Conservation (phyloP, 805 yeast species). For the Teunomyces tritomae region DNA sequence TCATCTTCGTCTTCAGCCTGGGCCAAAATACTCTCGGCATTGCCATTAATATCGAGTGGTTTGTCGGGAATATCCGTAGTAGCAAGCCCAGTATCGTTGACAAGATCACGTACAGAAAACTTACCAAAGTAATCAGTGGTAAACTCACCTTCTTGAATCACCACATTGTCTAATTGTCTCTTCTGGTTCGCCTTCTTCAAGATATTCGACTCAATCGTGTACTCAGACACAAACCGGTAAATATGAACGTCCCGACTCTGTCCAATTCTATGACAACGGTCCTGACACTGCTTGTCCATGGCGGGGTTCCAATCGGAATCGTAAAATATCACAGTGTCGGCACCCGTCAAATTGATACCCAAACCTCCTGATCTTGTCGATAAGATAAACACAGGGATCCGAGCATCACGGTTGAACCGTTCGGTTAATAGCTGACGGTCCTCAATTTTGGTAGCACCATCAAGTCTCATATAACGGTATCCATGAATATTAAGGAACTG, state of each 20-base stretch:
- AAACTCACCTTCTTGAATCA: constrained; percentile 96
- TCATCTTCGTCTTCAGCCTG: constrained; percentile 96
- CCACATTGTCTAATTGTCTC: constrained; percentile 88
- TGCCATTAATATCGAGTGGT: constrained; percentile 32
- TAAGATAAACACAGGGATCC: constrained; percentile 85
- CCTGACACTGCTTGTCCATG: constrained; percentile 99
- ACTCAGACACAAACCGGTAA: constrained; percentile 92
- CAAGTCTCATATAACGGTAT: constrained; percentile 88
- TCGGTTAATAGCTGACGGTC: constrained; percentile 95
- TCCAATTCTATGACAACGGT: constrained; percentile 98
- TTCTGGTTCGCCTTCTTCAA: constrained; percentile 92
- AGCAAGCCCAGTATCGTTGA: constrained; percentile 56
- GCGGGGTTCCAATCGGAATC: constrained; percentile 99
- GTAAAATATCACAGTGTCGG: constrained; percentile 96
- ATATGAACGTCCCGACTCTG: constrained; percentile 98
- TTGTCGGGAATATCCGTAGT: constrained; percentile 37
- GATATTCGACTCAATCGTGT: constrained; percentile 93
- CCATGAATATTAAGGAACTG: constrained; percentile 94
- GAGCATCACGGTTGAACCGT: constrained; percentile 80
- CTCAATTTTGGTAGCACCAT: constrained; percentile 96
- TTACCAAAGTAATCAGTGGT: constrained; percentile 94
- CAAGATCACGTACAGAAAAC: constrained; percentile 78
- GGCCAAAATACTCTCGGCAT: constrained; percentile 64
- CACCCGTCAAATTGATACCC: constrained; percentile 97
- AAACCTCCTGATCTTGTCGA: constrained; percentile 98